Evolutionary conservation across 1,284 basidiomycete species (phyloP).

Genomic region (Boletellus deceptivus): DNA sequence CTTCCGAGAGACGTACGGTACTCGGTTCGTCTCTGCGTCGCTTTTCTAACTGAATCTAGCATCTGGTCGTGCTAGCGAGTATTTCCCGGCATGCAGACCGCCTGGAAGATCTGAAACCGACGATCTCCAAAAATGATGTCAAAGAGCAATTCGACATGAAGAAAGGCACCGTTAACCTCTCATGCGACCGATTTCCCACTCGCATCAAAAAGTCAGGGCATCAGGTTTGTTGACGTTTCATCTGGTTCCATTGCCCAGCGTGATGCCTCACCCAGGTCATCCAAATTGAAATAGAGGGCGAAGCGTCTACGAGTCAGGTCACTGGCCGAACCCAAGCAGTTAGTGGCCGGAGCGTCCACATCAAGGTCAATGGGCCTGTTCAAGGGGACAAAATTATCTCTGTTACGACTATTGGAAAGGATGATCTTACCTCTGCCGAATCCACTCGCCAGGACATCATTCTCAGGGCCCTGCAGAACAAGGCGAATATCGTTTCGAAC

Average conservation of each 20-base stretch:
- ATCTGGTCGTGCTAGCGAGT: conserved; percentile 36
- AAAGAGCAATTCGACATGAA: conserved; percentile 21
- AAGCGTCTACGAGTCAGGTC: conserved; percentile 10
- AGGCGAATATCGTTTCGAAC: conserved; percentile 32
- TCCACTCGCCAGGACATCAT: conserved; percentile 34
- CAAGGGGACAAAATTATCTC: conserved; percentile 23
- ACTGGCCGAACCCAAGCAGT: conserved; percentile 12
- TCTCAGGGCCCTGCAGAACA: conserved; percentile 37
- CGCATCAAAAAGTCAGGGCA: conserved; percentile 30
- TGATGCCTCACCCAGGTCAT: conserved; percentile 16
- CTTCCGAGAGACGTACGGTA: conserved; percentile 17
- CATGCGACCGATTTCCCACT: conserved; percentile 43
- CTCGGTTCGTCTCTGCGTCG: not conserved
- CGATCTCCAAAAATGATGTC: conserved; percentile 44
- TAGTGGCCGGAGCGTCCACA: conserved; percentile 23
- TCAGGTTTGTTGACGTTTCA: conserved; percentile 32
- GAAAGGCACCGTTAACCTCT: conserved; percentile 32
- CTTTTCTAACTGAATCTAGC: conserved; percentile 29
- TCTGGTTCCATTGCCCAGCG: not conserved
- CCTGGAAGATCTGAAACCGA: conserved; percentile 40
- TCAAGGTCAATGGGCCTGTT: conserved; percentile 24
- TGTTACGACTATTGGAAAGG: conserved; percentile 45
- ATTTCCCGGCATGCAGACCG: conserved; percentile 41
- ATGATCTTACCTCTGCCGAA: conserved; percentile 44
- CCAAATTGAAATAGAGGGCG: conserved; percentile 14